These are phyloP conservation scores for Albifimbria verrucaria DNA, from an alignment of 2,329 filamentous ascomycete species.

Conservation along the genomic window DNA sequence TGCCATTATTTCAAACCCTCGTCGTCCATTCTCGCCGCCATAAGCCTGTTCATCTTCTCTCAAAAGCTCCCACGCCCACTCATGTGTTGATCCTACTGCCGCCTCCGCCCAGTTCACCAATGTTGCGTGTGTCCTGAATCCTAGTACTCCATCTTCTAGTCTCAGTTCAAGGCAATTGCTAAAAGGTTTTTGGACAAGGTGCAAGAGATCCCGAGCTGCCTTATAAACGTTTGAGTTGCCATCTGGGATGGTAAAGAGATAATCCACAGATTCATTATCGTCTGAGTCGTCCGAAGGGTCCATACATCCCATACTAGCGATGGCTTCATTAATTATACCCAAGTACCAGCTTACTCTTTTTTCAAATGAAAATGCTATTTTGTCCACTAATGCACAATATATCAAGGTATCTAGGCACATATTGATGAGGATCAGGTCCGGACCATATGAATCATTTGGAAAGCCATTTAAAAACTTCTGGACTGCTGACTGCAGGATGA, in stretches of 20 bases:
- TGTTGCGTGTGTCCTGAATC: neutral
- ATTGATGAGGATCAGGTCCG: neutral
- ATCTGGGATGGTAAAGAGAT: neutral
- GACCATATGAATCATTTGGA: neutral
- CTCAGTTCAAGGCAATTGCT: neutral
- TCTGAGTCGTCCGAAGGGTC: neutral
- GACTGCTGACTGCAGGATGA: neutral
- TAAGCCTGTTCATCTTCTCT: neutral
- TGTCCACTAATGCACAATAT: neutral
- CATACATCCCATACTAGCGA: neutral
- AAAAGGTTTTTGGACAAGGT: neutral
- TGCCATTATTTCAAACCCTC: neutral
- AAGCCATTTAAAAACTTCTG: neutral
- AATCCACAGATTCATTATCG: neutral
- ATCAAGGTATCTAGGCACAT: neutral
- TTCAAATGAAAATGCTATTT: neutral
- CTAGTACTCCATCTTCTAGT: neutral
- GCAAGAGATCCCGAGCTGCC: neutral
- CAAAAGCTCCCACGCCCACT: neutral
- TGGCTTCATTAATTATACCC: neutral
- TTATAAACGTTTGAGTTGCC: neutral
- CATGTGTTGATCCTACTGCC: neutral
- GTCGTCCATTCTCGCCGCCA: neutral
- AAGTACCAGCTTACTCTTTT: neutral
- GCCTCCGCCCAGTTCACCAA: neutral